These are phyloP conservation scores for Pestalotiopsis sp. DNA, from an alignment of 2,329 filamentous ascomycete species.

Conservation along the genomic window DNA sequence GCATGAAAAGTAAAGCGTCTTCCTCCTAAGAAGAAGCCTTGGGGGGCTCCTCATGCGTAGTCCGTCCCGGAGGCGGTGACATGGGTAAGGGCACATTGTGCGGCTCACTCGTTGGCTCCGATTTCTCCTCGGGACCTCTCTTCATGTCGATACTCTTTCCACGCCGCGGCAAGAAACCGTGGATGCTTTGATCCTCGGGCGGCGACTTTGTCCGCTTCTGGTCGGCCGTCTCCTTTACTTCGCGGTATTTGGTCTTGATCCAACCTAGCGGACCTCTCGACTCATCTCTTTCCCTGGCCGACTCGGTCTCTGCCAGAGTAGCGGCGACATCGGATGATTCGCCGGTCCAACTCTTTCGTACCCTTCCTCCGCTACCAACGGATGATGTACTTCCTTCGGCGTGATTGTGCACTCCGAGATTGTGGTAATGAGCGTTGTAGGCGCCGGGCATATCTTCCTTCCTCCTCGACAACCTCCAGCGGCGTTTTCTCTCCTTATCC, in stretches of 20 bases:
- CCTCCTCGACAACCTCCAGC: constrained; percentile 71
- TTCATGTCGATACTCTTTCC: constrained; percentile 51
- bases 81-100: constrained; percentile 28
- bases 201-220: constrained; percentile 58
- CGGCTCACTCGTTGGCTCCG: constrained; percentile 17
- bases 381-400: constrained; percentile 69
- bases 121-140: constrained; percentile 37
- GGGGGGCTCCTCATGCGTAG: constrained; percentile 23
- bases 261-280: constrained; percentile 54
- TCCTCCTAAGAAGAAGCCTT: constrained; percentile 24
- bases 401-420: constrained; percentile 60
- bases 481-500: constrained; percentile 69
- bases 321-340: constrained; percentile 49
- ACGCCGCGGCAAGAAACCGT: constrained; percentile 34
- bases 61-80: constrained; percentile 27
- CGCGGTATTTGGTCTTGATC: constrained; percentile 62
- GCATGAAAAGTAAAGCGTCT: background rate
- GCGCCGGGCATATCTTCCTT: constrained; percentile 55
- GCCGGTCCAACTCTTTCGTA: constrained; percentile 49
- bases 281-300: constrained; percentile 43
- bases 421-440: constrained; percentile 38
- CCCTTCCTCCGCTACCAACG: constrained; percentile 59
- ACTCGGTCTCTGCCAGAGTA: constrained; percentile 38
- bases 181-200: constrained; percentile 38
- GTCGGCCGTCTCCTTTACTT: constrained; percentile 57